Base-by-base conservation (phyloP, 2,329 filamentous ascomycete species). In the Pseudocercospora fuligena region DNA sequence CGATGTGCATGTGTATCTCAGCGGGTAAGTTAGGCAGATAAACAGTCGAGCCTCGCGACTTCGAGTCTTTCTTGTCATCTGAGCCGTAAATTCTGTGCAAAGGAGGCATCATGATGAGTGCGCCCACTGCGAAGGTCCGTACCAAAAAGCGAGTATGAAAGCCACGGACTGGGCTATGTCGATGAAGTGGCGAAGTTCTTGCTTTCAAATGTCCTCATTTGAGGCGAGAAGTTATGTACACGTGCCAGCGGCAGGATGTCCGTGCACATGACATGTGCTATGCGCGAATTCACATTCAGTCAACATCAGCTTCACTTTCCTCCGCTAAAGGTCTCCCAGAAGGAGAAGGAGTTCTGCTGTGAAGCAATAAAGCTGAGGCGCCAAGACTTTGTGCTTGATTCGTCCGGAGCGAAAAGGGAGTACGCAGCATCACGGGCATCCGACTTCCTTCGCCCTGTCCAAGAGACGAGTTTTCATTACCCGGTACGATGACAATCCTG, bases 1-100 rank as follows among this genome's bases (percentile, higher is more conserved):
- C 33, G 8, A 36, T 36, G 11, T 3, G 2, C 2, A 36, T 14
- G 11, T 67, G 65, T 19, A 64, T 23, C 36, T 64, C 65, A 1
- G 36, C 57, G 12, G 65, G n/a, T 16, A 66, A 14, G 46, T 47
- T n/a, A 23, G 21, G 46, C 46, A 47, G n/a, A 2, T 3, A 2
- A 11, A 6, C 5, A 11, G 46, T 47, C n/a, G 21, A 8, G n/a
- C 29, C 29, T 31, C 4, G 3, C 29, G 29, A 8, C 3, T 31
- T 8, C 29, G 29, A 31, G 29, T 31, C 29, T 31, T 5, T 31
- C 29, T 31, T 5, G 29, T 31, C 29, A 8, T 31, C 29, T 27
- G 27, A 6, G 27, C 27, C 6, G 6, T 3, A 27, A 6, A 27
- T 27, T 27, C 27, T 6, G 27, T 27, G 27, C 27, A 27, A 27